Percentiles rank a stretch among this genome's conserved stretches.
Evolutionary conservation across 768 basidiomycete genomes (phyloP).

Genomic region (Xanthoconium stramineum): DNA sequence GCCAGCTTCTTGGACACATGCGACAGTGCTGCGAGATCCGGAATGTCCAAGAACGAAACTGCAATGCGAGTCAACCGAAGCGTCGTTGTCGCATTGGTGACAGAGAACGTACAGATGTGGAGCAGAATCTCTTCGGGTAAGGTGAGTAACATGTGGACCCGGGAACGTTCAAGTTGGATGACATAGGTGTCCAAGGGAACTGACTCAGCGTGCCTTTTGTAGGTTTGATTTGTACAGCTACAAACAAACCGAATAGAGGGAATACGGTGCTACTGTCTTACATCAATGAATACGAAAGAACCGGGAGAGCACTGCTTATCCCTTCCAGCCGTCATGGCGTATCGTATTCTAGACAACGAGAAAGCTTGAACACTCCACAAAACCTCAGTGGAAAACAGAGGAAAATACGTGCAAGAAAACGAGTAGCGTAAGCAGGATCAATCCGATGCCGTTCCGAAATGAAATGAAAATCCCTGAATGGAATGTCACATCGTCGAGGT

Average conservation of each 20-base stretch:
- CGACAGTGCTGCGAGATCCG: conserved; percentile 58
- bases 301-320: conserved; percentile 13
- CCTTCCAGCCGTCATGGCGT: conserved; percentile 13
- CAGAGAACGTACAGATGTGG: conserved; percentile 48
- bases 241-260: no score
- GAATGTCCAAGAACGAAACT: conserved; percentile 74
- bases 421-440: conserved; percentile 23
- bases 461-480: conserved; percentile 8
- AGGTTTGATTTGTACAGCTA: no score
- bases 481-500: conserved; percentile 44
- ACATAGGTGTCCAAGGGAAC: no score
- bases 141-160: conserved; percentile 23
- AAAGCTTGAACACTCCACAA: conserved; percentile 11
- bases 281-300: conserved; percentile 9
- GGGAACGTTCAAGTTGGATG: no score
- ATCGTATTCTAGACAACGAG: conserved; percentile 22
- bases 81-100: not conserved
- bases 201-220: conserved; percentile 16
- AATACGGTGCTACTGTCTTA: no score
- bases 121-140: conserved; percentile 58
- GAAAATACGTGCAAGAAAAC: conserved; percentile 22
- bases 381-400: conserved; percentile 5
- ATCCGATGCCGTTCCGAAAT: conserved; percentile 27
- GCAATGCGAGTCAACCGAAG: not conserved
- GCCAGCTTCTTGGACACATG: conserved; percentile 47